Base-by-base conservation (phyloP, 805 yeast species). In the Metschnikowia kofuensis region DNA sequence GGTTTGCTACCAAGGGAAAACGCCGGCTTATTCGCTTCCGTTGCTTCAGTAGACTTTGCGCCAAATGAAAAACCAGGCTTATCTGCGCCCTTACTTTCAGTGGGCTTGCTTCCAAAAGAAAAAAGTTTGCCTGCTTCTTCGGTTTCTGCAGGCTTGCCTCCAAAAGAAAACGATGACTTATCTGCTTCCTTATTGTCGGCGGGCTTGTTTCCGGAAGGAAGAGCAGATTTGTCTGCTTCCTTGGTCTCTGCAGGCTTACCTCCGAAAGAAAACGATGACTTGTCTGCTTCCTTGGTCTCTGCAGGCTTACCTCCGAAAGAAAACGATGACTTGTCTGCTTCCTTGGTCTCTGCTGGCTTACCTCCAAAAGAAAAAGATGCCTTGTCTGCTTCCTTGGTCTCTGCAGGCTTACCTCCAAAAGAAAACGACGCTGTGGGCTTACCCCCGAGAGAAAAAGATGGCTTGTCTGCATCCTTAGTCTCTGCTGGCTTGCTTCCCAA, bases 401-500 rank as follows among this genome's bases (percentile, higher is more conserved):
- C 47, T 14, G 21, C 38, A 10, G 47, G 5, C 45, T 56, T 42
- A 40, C 66, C 61, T 32, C 68, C 60, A 26, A 70, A 60, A 35
- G 21, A 21, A 21, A 21, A 21, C 21, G 21, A 21, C 21, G 21
- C 21, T 21, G 21, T 21, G 21, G 21, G 21, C 21, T 21, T 21
- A 21, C 21, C 21, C 21, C 21, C 21, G 21, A 21, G 21, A 21
- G 63, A 58, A 26, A 62, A 39, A 48, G 38, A 60, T 2, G 49
- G 47, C 15, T 31, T 30, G 41, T 56, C 62, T 45, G 43, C 50
- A 15, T 48, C 58, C 30, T 50, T 41, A 42, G 57, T 55, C 36
- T 55, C 59, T 11, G 47, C 59, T 9, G 61, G 51, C 45, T 63
- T 62, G 7, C 60, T 62, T n/a, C 69, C 69, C 39, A 65, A 63